Conservation (phyloP, 2,329 filamentous ascomycete species). For the Aspergillus cejpii region DNA sequence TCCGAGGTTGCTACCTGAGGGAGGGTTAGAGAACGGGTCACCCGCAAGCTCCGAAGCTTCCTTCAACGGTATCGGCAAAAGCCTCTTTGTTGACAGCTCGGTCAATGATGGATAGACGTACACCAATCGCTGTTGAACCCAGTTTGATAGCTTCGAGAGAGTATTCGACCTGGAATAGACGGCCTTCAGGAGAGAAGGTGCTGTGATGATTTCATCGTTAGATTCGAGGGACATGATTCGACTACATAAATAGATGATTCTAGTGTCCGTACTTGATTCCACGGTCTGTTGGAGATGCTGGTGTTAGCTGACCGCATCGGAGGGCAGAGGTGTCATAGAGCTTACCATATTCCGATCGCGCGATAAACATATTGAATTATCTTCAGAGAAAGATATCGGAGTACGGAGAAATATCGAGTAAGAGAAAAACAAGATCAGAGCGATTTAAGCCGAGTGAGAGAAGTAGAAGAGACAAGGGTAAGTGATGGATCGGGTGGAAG, state of each 20-base stretch:
- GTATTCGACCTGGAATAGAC: conserved; percentile 99
- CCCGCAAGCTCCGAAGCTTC: too few relatives aligned
- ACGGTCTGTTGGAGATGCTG: conserved; percentile 58
- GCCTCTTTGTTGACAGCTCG: not conserved
- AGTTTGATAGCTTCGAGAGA: conserved; percentile 99
- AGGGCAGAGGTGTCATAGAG: conserved; percentile 24
- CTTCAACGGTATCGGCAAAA: not conserved
- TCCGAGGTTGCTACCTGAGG: conserved; percentile 75
- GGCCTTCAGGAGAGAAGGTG: conserved; percentile 99
- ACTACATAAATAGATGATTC: conserved; percentile 1
- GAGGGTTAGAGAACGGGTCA: conserved; percentile 8
- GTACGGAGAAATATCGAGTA: conserved; percentile 1
- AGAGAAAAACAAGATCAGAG: not conserved
- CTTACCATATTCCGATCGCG: conserved; percentile 99
- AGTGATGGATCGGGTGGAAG: conserved; percentile 13
- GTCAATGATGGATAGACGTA: conserved; percentile 35
- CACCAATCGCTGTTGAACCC: conserved; percentile 94
- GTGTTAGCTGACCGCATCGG: conserved; percentile 33
- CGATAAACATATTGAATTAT: conserved; percentile 87
- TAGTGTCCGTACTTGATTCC: conserved; percentile 76
- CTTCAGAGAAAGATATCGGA: conserved; percentile 11
- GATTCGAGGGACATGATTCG: conserved; percentile 8
- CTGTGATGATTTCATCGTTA: conserved; percentile 43
- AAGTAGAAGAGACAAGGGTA: not conserved
- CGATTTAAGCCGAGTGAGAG: not conserved